Conservation (phyloP, 2,329 filamentous ascomycete species). For the Xylariaceae sp. region DNA sequence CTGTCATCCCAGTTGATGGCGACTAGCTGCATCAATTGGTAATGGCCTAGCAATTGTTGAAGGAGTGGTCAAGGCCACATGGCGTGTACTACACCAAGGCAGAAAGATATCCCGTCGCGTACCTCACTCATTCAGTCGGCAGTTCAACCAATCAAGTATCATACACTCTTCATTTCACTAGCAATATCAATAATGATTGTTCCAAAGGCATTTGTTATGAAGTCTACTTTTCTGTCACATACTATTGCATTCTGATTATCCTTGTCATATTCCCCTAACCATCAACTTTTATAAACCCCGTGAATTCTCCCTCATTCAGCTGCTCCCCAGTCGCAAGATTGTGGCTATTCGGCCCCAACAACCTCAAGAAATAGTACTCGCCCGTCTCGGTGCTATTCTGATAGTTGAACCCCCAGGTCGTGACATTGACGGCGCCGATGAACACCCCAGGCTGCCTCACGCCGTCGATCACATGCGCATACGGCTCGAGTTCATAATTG, state of each 20-base stretch:
- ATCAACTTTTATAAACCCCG: constrained; percentile 30
- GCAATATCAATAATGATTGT: too few species aligned
- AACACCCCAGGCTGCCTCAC: constrained; percentile 27
- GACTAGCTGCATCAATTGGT: too few species aligned
- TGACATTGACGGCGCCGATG: constrained; percentile 31
- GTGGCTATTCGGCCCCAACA: constrained; percentile 32
- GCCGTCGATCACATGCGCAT: constrained; percentile 30
- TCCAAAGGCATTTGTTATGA: too few species aligned
- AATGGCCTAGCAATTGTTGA: too few species aligned
- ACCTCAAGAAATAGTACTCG: constrained; percentile 32
- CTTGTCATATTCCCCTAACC: background rate
- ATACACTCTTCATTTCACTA: too few species aligned
- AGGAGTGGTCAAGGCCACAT: too few species aligned
- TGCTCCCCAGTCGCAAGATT: constrained; percentile 31
- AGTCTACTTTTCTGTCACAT: too few species aligned
- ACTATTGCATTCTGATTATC: background rate
- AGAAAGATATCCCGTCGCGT: too few species aligned
- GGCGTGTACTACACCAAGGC: too few species aligned
- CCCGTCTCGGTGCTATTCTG: constrained; percentile 32
- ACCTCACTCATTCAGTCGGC: too few species aligned
- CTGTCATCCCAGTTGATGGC: too few species aligned
- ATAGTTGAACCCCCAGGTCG: constrained; percentile 35
- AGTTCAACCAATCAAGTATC: too few species aligned
- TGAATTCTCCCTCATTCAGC: constrained; percentile 31
- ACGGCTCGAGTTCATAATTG: constrained; percentile 32